These are phyloP conservation scores for Guillardia theta DNA, from an alignment of 78 protist species.

Conservation along the genomic window DNA sequence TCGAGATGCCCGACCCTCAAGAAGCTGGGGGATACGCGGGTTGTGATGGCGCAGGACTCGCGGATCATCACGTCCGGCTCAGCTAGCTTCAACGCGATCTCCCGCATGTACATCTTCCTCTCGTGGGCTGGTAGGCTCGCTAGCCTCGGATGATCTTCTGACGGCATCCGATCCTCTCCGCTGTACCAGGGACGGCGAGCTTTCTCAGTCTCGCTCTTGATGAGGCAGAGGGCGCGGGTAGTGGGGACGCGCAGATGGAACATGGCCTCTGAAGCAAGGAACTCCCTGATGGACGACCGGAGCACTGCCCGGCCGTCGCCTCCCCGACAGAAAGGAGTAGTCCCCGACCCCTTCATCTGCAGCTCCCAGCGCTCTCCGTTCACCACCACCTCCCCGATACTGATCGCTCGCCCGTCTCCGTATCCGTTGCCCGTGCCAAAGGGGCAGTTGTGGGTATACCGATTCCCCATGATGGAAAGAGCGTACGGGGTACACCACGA, in stretches of 20 bases:
- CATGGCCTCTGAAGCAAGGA: slow-evolving; percentile 76
- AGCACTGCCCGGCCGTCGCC: slow-evolving; percentile 88
- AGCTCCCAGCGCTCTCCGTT: slow-evolving; percentile 57
- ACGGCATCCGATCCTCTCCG: not conserved
- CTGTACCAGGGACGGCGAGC: slow-evolving; percentile 52
- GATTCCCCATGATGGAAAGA: not conserved
- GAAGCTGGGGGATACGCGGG: slow-evolving; percentile 74
- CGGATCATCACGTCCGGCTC: slow-evolving; percentile 22
- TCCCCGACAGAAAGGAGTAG: slow-evolving; percentile 79
- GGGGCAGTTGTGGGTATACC: not conserved
- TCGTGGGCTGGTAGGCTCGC: not conserved
- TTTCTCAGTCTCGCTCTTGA: slow-evolving; percentile 48
- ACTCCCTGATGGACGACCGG: slow-evolving; percentile 83
- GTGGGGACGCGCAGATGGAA: slow-evolving; percentile 68
- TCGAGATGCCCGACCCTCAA: slow-evolving; percentile 75
- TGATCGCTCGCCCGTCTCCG: slow-evolving; percentile 84
- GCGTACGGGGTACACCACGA: slow-evolving; percentile 50
- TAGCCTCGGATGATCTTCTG: not conserved
- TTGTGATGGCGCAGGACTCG: slow-evolving; percentile 72
- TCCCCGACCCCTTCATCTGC: slow-evolving; percentile 79
- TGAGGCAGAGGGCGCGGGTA: slow-evolving; percentile 68
- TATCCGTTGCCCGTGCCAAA: slow-evolving; percentile 74
- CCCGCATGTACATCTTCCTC: not conserved
- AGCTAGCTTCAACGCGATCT: not conserved
- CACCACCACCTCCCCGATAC: slow-evolving; percentile 68